Evolutionary conservation across 1,139 yeast species (phyloP), one percentile per base, ranked within the genome.

Genomic region (Scheffersomyces insectosa): DNA sequence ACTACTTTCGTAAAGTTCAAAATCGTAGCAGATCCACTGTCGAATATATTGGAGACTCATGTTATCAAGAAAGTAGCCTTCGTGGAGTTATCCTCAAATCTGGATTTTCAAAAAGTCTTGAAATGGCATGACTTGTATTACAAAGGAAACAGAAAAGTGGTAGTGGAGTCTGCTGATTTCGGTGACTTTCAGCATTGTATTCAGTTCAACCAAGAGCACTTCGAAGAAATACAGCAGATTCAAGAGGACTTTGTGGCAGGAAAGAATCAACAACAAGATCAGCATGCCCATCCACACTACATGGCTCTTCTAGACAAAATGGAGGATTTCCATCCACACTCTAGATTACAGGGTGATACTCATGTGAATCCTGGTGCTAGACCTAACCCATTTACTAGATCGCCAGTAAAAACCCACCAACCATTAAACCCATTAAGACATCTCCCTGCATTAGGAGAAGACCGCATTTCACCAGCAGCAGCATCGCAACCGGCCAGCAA

Each of bases 11-110:
- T 59, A 44, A 75, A 74, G 51, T 68, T 66, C 53, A 73, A 73
- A 48, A 70, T 75, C 28, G 67, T 72, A 34, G 68, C 63, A 28
- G 79, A 75, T 45, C 79, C 78, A 1, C 46, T 67, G 5, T 60
- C 76, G 20, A 64, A 70, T 43, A 66, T 73, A 12, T 62, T 75
- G 54, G 72, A 70, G 41, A 66, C 75, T 12, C 66, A 65, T 36
- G 53, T 70, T 28, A 61, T 75, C 38, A 70, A 68, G 44, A 81
- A 79, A 55, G 80, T 80, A n/a, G 82, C 85, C 5, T 82, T 82
- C 63, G 85, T 82, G 4, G 88, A 83, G 57, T 63, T 82, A 47
- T 61, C 63, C 23, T 63, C 75, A 8, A 62, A 65, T 31, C 68
- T 68, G 27, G 86, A 81, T 49, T 62, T 77, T 56, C 64, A 68